These are phyloP conservation scores for Fragosphaeria purpurea DNA, from an alignment of 2,329 filamentous ascomycete genomes.

Conservation along the genomic window DNA sequence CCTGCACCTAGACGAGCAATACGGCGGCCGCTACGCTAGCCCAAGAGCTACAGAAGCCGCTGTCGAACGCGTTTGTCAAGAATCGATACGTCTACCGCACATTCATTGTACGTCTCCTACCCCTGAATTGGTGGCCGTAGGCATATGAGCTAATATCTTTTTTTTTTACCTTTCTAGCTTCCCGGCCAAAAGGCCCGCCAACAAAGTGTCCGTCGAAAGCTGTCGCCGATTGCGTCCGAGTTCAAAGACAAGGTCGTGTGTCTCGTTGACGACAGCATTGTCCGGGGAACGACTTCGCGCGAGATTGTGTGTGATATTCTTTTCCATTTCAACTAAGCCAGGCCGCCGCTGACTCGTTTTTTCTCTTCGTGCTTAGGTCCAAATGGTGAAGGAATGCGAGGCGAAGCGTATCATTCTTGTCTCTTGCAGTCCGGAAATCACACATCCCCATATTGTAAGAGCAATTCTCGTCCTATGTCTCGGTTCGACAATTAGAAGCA, in stretches of 20 bases:
- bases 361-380: background rate
- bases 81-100: conserved; percentile 84
- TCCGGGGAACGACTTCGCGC: conserved; percentile 52
- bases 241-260: conserved; percentile 73
- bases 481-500: background rate
- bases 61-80: conserved; percentile 76
- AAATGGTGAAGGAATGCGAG: conserved; percentile 32
- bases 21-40: conserved; percentile 70
- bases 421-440: conserved; percentile 80
- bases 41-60: conserved; percentile 65
- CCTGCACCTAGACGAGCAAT: conserved; percentile 61
- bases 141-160: background rate
- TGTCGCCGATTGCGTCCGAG: conserved; percentile 77
- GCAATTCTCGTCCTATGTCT: background rate
- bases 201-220: conserved; percentile 80
- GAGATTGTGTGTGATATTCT: conserved; percentile 31
- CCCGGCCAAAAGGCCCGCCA: conserved; percentile 69
- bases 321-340: too few relatives aligned
- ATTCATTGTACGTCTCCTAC: conserved; percentile 43
- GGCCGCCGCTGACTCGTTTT: background rate
- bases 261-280: conserved; percentile 71
- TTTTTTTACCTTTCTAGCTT: conserved; percentile 10
- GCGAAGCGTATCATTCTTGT: conserved; percentile 41
- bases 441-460: conserved; percentile 61
- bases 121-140: conserved; percentile 19